phyloP scores from a whole-genome alignment of 1,139 yeast genomes.

The Magnusiomyces paraingens region DNA sequence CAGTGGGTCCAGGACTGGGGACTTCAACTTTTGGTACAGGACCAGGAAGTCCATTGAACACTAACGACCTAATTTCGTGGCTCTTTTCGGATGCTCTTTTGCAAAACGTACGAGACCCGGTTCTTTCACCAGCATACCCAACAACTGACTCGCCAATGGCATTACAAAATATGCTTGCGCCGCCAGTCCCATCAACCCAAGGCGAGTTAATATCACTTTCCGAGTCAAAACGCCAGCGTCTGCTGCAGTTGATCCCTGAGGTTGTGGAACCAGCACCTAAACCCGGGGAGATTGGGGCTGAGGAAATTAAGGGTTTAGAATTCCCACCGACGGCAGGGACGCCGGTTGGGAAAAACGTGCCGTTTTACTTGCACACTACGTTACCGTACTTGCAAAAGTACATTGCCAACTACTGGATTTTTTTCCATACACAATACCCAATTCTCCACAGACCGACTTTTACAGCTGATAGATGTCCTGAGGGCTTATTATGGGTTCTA shows the following conservation, averaged over 20 bases:
- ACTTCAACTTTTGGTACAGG: background rate
- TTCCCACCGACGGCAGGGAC: too few species aligned
- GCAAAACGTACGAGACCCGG: conserved; percentile 28
- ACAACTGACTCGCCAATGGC: conserved; percentile 33
- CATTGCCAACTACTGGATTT: conserved; percentile 43
- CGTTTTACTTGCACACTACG: background rate
- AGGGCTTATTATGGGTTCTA: conserved; percentile 50
- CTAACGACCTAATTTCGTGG: conserved; percentile 31
- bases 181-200: conserved; percentile 24
- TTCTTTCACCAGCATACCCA: conserved; percentile 27
- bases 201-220: conserved; percentile 13
- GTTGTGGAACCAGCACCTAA: conserved; percentile 3
- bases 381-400: conserved; percentile 21
- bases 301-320: too few species aligned
- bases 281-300: conserved; percentile 1
- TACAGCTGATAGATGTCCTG: conserved; percentile 46
- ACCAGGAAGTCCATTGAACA: background rate
- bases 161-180: conserved; percentile 35
- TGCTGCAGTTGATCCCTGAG: conserved; percentile 15
- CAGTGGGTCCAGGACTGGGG: background rate
- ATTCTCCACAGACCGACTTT: conserved; percentile 60
- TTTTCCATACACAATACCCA: conserved; percentile 57
- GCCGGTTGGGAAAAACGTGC: too few species aligned
- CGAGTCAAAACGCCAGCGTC: conserved; percentile 18
- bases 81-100: conserved; percentile 32